These are phyloP conservation scores for Hyphopichia fennica DNA, from an alignment of 1,139 yeast species.

Conservation along the genomic window DNA sequence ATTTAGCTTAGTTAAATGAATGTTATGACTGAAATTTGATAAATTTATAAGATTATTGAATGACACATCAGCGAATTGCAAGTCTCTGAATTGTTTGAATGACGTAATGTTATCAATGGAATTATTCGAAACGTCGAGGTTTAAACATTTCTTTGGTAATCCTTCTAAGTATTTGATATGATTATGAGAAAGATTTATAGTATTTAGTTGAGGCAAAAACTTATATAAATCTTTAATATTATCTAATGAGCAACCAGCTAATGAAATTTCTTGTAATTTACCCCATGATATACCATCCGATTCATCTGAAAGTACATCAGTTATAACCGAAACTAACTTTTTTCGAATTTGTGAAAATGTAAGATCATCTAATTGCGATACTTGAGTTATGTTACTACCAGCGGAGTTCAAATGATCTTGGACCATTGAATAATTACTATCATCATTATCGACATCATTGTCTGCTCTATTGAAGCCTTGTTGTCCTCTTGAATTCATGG, in stretches of 20 bases:
- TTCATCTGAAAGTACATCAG: conserved; percentile 37
- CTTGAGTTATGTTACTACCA: conserved; percentile 35
- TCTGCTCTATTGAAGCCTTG: too few relatives aligned
- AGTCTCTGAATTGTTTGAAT: conserved; percentile 37
- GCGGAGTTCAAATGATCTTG: conserved; percentile 3
- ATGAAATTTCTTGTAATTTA: conserved; percentile 32
- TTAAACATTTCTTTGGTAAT: conserved; percentile 38
- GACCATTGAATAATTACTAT: conserved; percentile 7
- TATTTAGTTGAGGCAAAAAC: conserved; percentile 45
- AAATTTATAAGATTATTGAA: conserved; percentile 37
- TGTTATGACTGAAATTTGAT: conserved; percentile 28
- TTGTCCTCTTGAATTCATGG: conserved; percentile 10
- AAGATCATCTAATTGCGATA: conserved; percentile 45
- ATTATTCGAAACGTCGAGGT: conserved; percentile 39
- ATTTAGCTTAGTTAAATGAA: conserved; percentile 38
- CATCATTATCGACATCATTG: too few relatives aligned
- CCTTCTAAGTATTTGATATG: conserved; percentile 48
- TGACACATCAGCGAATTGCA: conserved; percentile 45
- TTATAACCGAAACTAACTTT: conserved; percentile 47
- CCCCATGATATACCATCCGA: conserved; percentile 41
- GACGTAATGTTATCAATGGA: conserved; percentile 42
- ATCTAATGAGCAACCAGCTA: conserved; percentile 31
- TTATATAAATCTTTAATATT: conserved; percentile 45
- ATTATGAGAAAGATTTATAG: conserved; percentile 43
- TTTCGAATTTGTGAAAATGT: conserved; percentile 52